A percentile compares a stretch with the other conserved stretches of the same genome.
These are phyloP conservation scores for Suillus hirtellus DNA, from an alignment of 768 basidiomycete species.

Conservation along the genomic window DNA sequence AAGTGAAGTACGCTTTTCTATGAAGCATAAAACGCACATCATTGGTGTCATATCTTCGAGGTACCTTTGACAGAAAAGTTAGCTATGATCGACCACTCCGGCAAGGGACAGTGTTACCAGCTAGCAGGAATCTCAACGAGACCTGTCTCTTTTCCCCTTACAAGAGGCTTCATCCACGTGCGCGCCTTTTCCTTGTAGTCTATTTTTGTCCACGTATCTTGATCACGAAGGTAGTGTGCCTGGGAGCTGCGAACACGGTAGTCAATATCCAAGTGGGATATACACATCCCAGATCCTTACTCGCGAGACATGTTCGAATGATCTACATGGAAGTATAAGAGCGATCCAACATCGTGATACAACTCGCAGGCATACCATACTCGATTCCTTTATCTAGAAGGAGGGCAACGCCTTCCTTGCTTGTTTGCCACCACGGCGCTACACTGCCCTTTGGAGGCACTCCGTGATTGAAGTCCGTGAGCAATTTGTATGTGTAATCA, in stretches of 20 bases:
- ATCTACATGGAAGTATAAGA: conserved; percentile 31
- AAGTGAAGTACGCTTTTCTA: conserved; percentile 4
- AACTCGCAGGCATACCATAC: conserved; percentile 46
- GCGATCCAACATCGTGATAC: conserved; percentile 10
- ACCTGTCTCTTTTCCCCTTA: conserved; percentile 59
- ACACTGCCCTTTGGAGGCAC: conserved; percentile 58
- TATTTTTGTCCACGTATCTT: conserved; percentile 71
- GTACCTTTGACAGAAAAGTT: conserved; percentile 38
- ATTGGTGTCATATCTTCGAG: conserved; percentile 72
- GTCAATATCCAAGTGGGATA: background rate
- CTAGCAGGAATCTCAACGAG: conserved; percentile 63
- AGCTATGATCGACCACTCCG: background rate
- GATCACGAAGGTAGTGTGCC: conserved; percentile 63
- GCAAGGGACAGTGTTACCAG: conserved; percentile 42
- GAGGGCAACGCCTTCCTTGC: conserved; percentile 60
- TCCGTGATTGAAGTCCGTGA: conserved; percentile 62
- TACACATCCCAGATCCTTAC: conserved; percentile 22
- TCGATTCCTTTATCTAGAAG: conserved; percentile 71
- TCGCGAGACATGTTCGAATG: conserved; percentile 57
- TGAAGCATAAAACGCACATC: conserved; percentile 42
- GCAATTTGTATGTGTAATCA: conserved; percentile 56
- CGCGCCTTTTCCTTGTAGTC: conserved; percentile 54
- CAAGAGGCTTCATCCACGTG: conserved; percentile 73
- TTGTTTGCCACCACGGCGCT: conserved; percentile 78
- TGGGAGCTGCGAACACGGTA: conserved; percentile 39